phyloP scores from a whole-genome alignment of 441 rosid species.

The Corymbia calophylla region DNA sequence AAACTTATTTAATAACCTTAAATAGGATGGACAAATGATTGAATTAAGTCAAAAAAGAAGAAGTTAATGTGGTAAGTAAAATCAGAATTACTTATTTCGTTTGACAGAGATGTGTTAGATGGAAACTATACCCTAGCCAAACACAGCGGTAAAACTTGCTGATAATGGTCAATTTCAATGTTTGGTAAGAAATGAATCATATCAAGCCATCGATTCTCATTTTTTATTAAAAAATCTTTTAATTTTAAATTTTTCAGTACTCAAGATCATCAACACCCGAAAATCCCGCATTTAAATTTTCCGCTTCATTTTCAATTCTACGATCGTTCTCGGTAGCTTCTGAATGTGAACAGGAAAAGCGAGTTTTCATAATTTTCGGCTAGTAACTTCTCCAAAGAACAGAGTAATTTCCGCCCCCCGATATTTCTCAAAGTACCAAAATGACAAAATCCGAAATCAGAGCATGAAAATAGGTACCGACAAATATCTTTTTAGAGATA shows the following conservation, averaged over 20 bases:
- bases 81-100: background rate
- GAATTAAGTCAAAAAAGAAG: background rate
- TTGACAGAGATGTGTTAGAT: background rate
- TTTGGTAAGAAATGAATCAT: background rate
- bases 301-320: background rate
- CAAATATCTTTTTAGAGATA: background rate
- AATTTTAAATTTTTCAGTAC: background rate
- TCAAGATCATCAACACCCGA: background rate
- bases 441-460: background rate
- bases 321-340: background rate
- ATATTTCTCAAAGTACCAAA: no score
- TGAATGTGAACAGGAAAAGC: background rate
- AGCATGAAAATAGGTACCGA: background rate
- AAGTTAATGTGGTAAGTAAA: background rate
- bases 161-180: background rate
- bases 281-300: background rate
- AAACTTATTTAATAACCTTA: background rate
- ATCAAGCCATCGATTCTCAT: background rate
- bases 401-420: background rate
- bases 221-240: background rate
- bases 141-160: background rate
- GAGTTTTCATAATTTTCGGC: background rate
- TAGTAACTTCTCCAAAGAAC: background rate
- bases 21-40: background rate
- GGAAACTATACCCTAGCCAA: rapidly evolving